Conservation (phyloP, 2,329 filamentous ascomycete species). For the Capronia epimyces region DNA sequence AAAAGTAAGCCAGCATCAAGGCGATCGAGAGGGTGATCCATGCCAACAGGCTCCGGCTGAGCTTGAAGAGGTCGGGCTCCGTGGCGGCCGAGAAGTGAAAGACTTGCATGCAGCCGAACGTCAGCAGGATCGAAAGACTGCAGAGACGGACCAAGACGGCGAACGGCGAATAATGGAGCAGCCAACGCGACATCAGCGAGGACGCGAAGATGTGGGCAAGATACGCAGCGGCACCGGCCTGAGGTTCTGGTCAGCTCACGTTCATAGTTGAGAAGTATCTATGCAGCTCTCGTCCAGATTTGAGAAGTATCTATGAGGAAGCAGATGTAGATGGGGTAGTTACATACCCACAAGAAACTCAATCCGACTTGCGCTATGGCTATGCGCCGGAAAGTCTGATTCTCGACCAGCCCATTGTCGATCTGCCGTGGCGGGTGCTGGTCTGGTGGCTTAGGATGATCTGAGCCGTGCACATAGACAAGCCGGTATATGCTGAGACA, state of each 20-base stretch:
- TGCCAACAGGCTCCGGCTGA: slow-evolving; percentile 24
- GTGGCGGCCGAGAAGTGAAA: slow-evolving; percentile 24
- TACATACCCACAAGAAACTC: slow-evolving; percentile 30
- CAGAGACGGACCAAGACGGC: slow-evolving; percentile 71
- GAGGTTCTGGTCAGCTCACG: slow-evolving; percentile 38
- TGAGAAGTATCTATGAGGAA: background rate
- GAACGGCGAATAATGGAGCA: slow-evolving; percentile 72
- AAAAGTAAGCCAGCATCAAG: slow-evolving; percentile 27
- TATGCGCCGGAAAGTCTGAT: slow-evolving; percentile 19
- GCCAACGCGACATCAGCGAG: slow-evolving; percentile 44
- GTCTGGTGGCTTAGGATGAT: slow-evolving; percentile 38
- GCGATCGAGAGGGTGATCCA: slow-evolving; percentile 26
- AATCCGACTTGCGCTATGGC: slow-evolving; percentile 23
- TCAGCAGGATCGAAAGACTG: slow-evolving; percentile 26
- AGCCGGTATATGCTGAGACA: slow-evolving; percentile 49
- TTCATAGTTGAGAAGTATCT: too few species aligned
- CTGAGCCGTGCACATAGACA: slow-evolving; percentile 40
- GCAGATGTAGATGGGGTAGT: background rate
- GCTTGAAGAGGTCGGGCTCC: slow-evolving; percentile 21
- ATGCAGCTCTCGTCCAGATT: too few species aligned
- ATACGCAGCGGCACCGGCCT: slow-evolving; percentile 28
- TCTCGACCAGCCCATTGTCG: slow-evolving; percentile 42
- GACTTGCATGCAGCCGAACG: slow-evolving; percentile 24
- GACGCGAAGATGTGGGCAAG: slow-evolving; percentile 28
- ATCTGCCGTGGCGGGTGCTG: slow-evolving; percentile 36